Base-by-base conservation (phyloP, 2,329 filamentous ascomycete genomes). In the Fusarium sulawesiense region DNA sequence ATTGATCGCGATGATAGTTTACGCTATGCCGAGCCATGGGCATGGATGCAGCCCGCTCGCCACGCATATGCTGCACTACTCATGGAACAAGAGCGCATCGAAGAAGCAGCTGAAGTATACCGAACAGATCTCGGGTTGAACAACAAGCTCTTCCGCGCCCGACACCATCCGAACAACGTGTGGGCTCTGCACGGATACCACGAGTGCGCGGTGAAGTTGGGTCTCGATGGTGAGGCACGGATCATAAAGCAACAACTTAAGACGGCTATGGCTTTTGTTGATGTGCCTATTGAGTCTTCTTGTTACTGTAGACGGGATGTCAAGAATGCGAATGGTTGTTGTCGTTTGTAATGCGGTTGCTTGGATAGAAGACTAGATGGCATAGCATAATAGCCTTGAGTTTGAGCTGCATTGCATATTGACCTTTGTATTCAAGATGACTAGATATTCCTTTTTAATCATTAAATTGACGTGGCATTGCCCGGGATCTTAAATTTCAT, bases 141-240 rank as follows among this genome's bases (percentile, higher is more conserved):
- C 62, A 80, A 83, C 40, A 86, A 84, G 4, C 77, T 92, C 8
- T 88, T 89, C 2, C 83, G 91, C 25, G 86, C 89, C 2, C 79
- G 87, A 32, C 86, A 87, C 66, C 91, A 93, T 77, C 89, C 87
- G 7, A 89, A 89, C 51, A 93, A 93, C 68, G 87, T 93, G 0
- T 93, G 91, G 91, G 86, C 90, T 23, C 77, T 93, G 65, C 88
- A 92, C 73, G 91, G 91, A 0, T 91, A 89, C 65, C 85, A 92
- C 62, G 91, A 93, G 78, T 92, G 91, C 74, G 75, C 92, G 51
- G 75, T 82, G 10, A 86, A 81, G 65, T 76, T 76, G 37, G 88
- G 87, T 0, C 78, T 84, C 16, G 55, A 68, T 3, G 78, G 76
- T 0, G 82, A 83, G 68, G 82, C 81, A 3, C 65, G 71, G 14